phyloP scores from a whole-genome alignment of 352 stramenopile genomes.

The Pilasporangium apinafurcum region DNA sequence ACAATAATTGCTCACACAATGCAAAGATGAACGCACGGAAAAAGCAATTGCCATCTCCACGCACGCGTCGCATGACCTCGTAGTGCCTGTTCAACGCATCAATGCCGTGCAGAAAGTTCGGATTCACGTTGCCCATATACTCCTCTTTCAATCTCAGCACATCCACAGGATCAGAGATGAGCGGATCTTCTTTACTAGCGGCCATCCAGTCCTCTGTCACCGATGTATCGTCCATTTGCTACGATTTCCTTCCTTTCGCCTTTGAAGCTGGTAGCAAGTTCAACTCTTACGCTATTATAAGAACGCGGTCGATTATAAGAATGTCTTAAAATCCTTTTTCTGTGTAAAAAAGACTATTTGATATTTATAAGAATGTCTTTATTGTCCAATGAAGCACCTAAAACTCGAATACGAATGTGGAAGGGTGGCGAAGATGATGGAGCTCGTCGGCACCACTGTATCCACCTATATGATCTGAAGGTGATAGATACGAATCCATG shows the following conservation, averaged over 20 bases:
- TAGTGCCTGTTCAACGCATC: slow-evolving; percentile 60
- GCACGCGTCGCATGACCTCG: slow-evolving; percentile 70
- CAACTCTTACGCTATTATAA: too few relatives aligned
- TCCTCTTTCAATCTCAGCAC: slow-evolving; percentile 53
- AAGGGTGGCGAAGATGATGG: too few relatives aligned
- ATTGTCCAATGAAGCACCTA: too few relatives aligned
- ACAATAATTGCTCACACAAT: slow-evolving; percentile 73
- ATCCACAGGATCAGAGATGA: slow-evolving; percentile 55
- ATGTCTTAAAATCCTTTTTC: too few relatives aligned
- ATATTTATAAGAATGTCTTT: too few relatives aligned
- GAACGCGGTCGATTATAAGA: too few relatives aligned
- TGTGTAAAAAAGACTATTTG: too few relatives aligned
- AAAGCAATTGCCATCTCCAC: slow-evolving; percentile 90
- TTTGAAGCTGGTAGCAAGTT: too few relatives aligned
- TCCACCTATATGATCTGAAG: too few relatives aligned
- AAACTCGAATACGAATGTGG: too few relatives aligned
- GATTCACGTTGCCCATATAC: slow-evolving; percentile 68
- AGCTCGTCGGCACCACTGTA: too few relatives aligned
- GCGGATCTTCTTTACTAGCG: slow-evolving; percentile 9
- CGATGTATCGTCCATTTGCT: slow-evolving; percentile 1
- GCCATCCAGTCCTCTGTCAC: slow-evolving; percentile 2
- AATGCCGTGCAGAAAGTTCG: slow-evolving; percentile 69
- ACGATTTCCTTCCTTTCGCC: neutral
- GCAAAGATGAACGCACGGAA: slow-evolving; percentile 89
- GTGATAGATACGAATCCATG: too few relatives aligned